Percentiles rank a stretch among this genome's conserved stretches.
These are phyloP conservation scores for Euphorbia corollata DNA, from an alignment of 441 rosid species.

Conservation along the genomic window DNA sequence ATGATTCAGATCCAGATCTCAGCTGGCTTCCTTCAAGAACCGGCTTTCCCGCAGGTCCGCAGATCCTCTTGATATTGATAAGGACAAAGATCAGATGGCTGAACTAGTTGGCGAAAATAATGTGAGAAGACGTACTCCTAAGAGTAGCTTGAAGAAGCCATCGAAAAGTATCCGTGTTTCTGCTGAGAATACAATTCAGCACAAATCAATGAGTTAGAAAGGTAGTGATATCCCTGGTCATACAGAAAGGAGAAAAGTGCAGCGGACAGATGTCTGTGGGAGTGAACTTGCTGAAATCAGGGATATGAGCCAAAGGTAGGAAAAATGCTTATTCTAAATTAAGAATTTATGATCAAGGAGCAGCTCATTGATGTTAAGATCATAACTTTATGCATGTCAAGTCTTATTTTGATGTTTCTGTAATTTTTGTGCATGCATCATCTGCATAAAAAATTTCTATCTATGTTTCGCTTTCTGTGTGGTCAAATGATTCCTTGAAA, in stretches of 20 bases:
- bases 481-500: no score
- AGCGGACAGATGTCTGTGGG: constrained; percentile 87
- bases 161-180: constrained; percentile 27
- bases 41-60: constrained; percentile 69
- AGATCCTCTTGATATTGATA: constrained; percentile 38
- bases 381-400: constrained; percentile 1
- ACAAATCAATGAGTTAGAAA: constrained; percentile 31
- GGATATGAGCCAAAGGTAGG: constrained; percentile 92
- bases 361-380: neutral
- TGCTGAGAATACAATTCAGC: constrained; percentile 35
- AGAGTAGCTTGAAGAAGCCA: constrained; percentile 76
- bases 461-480: no score
- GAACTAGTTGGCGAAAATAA: constrained; percentile 36
- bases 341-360: neutral
- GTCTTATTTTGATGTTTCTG: neutral
- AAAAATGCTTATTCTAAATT: constrained; percentile 11
- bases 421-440: neutral
- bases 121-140: constrained; percentile 42
- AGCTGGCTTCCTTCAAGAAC: constrained; percentile 85
- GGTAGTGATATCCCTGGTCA: constrained; percentile 38
- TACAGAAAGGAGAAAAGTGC: constrained; percentile 70
- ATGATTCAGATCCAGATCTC: constrained; percentile 65
- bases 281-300: constrained; percentile 76
- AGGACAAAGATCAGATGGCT: constrained; percentile 27
- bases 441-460: no score